Evolutionary conservation across 2,329 filamentous ascomycete species (phyloP), one percentile per base, ranked within the genome.

Genomic region (Hirsutella thompsonii): DNA sequence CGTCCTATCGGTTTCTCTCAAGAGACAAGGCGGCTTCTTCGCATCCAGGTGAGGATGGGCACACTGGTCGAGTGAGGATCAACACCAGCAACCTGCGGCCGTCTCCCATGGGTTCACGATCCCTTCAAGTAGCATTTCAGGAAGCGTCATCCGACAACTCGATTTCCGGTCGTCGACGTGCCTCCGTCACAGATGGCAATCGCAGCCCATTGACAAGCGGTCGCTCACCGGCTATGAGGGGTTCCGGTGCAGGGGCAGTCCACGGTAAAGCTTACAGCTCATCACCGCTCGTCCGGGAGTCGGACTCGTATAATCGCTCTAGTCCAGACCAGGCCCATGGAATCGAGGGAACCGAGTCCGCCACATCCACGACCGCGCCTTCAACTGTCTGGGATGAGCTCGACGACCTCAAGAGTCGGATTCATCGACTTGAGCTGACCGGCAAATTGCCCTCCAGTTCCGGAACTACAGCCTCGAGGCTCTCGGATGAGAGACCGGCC

Each of bases 341-440:
- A 16, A 50, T 67, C 21, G 80, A 89, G 52, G 81, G 81, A 8
- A 88, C 87, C 0, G 87, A 92, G 52, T 96, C 92, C 1, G 90
- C 83, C 0, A 72, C 83, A 28, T 96, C 92, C 0, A 92, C 86
- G 1, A 88, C 82, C 1, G 87, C 86, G 1, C 86, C 89, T 11
- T 93, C 88, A 2, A 95, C 88, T 0, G 86, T 98, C 3, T 98
- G 92, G 92, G 92, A 96, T 56, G 92, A 98, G 60, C 66, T 98
- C 21, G 92, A 96, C 52, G 92, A 96, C 48, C 66, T 98, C 37
- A 96, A 96, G 59, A 92, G 86, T 33, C 79, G 92, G 23, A 94
- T 98, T 51, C 81, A 86, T 51, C 84, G 87, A 45, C 73, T 98
- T 9, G 92, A 96, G 59, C 63, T 93, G 50, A 93, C 86, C 2